A percentile compares a stretch with the other conserved stretches of the same genome.
These are phyloP conservation scores for Castanopsis chinensis DNA, from an alignment of 306 rosid species.

Conservation along the genomic window DNA sequence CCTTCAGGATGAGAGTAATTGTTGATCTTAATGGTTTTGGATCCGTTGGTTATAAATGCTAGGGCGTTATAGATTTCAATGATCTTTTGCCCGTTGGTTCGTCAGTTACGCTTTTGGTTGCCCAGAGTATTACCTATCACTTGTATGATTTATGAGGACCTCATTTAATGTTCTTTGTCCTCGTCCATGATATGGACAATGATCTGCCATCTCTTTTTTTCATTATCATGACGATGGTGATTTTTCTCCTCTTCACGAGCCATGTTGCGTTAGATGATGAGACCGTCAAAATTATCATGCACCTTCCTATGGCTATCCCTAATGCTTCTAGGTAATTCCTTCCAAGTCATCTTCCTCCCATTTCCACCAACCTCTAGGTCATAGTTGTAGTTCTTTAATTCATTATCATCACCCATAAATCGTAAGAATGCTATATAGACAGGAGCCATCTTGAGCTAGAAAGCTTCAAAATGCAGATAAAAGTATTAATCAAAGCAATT, in stretches of 20 bases:
- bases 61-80: too few relatives aligned
- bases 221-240: too few relatives aligned
- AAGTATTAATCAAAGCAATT: slow-evolving; percentile 89
- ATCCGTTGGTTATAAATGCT: too few relatives aligned
- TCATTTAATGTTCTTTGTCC: too few relatives aligned
- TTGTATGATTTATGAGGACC: too few relatives aligned
- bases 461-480: slow-evolving; percentile 92
- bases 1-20: too few relatives aligned
- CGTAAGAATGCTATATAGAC: slow-evolving; percentile 90
- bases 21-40: too few relatives aligned
- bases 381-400: slow-evolving; percentile 85
- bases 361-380: slow-evolving; percentile 93
- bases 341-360: slow-evolving; percentile 93
- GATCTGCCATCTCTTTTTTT: too few relatives aligned
- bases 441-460: slow-evolving; percentile 83
- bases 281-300: slow-evolving; percentile 87
- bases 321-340: slow-evolving; percentile 85
- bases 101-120: too few relatives aligned
- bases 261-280: slow-evolving; percentile 86
- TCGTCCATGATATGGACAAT: too few relatives aligned
- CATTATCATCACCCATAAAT: slow-evolving; percentile 88
- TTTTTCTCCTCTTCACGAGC: slow-evolving; percentile 19
- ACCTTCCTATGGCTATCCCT: slow-evolving; percentile 88
- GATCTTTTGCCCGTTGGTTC: too few relatives aligned
- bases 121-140: too few relatives aligned